Base-by-base conservation (phyloP, 2,329 filamentous ascomycete genomes). In the Cercospora sp. region DNA sequence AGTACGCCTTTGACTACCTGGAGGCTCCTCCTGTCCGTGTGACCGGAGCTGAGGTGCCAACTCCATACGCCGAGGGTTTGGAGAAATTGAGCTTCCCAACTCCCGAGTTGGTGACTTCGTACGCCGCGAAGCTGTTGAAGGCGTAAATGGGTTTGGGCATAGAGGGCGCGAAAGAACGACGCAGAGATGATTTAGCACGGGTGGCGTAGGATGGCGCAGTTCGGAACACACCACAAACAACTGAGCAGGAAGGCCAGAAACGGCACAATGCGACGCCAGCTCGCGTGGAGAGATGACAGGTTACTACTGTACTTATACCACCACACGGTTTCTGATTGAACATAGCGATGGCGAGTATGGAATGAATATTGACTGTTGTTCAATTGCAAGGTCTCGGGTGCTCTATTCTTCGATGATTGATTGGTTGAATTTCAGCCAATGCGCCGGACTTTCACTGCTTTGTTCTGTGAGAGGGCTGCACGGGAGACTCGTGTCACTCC, bases 1-100 rank as follows among this genome's bases (percentile, higher is more conserved):
- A 99, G 84, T 99, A 98, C 82, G 94, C 89, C 72, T 99, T 98
- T 79, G 95, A 99, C 85, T 98, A 97, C 85, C 90, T 99, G 73
- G 90, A 97, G 78, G 93, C 93, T 66, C 95, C 95, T 59, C 95
- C 93, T 70, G 91, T 94, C 82, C 90, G 95, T 81, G 89, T 99
- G 77, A 98, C 95, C 68, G 95, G 95, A 80, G 94, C 95, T 73
- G 95, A 99, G 81, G 95, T 99, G 12, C 95, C 95, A 61, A 99
- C 95, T 7, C 95, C 95, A 43, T 98, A 99, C 80, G 94, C 95
- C 68, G 86, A 90, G 82, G 92, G 92, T 80, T 88, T 99, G 67
- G 95, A 99, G 87, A 89, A 95, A 83, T 91, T 99, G 92, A 87
- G 87, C 77, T 99, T 99, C 90, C 95, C 95, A 61, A 92, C 90